Evolutionary conservation across 345 rosid genomes (phyloP), one percentile per base, ranked within the genome.

Genomic region (Streptanthus diversifolius): DNA sequence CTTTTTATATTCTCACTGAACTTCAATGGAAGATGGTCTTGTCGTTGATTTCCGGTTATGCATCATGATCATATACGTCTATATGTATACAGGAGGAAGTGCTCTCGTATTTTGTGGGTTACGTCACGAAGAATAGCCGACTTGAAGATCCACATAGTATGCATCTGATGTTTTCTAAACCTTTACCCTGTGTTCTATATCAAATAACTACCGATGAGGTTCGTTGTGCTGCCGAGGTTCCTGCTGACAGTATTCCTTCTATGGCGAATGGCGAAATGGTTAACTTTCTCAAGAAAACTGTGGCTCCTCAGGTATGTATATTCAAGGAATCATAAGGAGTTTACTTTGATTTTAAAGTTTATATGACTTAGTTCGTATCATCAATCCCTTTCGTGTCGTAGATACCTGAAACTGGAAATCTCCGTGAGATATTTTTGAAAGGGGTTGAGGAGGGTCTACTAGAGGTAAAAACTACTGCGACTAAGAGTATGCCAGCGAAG

Each of bases 251-350:
- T 55, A 53, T 72, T 63, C 84, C 84, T 68, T 81, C 82, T 56
- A 39, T 79, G 4, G 57, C 79, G 2, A 79, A 79, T 17, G 84
- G 78, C 0, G 84, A 81, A 7, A 79, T 81, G 84, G 61, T 72
- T 32, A 18, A 62, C 49, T 45, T 76, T 55, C 57, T 47, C 65
- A 75, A 45, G 65, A 32, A 72, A 5, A 32, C 21, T 24, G 24
- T 81, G 47, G 84, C 80, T 51, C 80, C 80, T 67, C 82, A 79
- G 80, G 84, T 79, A 78, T 10, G 3, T 30, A 27, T 35, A 19
- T 45, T 9, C 9, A 58, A 43, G 8, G 25, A 51, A 12, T 66
- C 19, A 49, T 12, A 30, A 18, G 32, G 13, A 5, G 48, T 2
- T 2, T 5, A 2, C 7, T 35, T 57, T 48, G 22, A 61, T 36